A percentile compares a stretch with the other conserved stretches of the same genome.
Evolutionary conservation across 495 filamentous ascomycete genomes (phyloP).

Genomic region (Penicillium angulare): DNA sequence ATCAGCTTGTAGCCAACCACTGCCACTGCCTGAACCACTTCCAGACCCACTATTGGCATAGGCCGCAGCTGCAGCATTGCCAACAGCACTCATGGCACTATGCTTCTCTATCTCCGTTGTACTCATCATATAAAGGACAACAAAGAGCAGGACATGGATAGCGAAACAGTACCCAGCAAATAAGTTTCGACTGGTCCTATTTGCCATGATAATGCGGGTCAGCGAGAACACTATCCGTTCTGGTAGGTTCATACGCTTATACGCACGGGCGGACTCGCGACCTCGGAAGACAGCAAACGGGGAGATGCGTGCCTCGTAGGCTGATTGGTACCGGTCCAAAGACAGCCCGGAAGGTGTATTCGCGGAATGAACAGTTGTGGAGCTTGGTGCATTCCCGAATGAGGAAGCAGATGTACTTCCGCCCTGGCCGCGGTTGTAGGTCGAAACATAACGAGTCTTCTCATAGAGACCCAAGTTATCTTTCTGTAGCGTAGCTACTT

Average conservation of each 20-base stretch:
- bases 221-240: constrained; percentile 89
- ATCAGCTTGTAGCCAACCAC: constrained; percentile 44
- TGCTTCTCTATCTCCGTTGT: constrained; percentile 58
- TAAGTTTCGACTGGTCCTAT: constrained; percentile 83
- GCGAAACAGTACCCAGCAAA: constrained; percentile 94
- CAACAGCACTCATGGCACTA: constrained; percentile 46
- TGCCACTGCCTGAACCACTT: constrained; percentile 28
- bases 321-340: constrained; percentile 84
- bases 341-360: constrained; percentile 62
- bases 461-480: constrained; percentile 97
- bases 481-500: constrained; percentile 88
- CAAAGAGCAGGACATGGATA: constrained; percentile 82
- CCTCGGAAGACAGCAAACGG: constrained; percentile 95
- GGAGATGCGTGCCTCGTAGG: constrained; percentile 92
- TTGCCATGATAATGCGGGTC: constrained; percentile 87
- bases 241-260: constrained; percentile 89
- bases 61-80: constrained; percentile 42
- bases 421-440: constrained; percentile 70
- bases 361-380: constrained; percentile 64
- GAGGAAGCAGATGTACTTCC: constrained; percentile 69
- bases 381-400: constrained; percentile 70
- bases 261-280: constrained; percentile 86
- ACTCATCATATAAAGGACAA: constrained; percentile 82
- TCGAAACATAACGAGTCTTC: constrained; percentile 94
- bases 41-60: constrained; percentile 33